Evolutionary conservation across 352 stramenopile species (phyloP).

Genomic region (Phytophthora brassicae): DNA sequence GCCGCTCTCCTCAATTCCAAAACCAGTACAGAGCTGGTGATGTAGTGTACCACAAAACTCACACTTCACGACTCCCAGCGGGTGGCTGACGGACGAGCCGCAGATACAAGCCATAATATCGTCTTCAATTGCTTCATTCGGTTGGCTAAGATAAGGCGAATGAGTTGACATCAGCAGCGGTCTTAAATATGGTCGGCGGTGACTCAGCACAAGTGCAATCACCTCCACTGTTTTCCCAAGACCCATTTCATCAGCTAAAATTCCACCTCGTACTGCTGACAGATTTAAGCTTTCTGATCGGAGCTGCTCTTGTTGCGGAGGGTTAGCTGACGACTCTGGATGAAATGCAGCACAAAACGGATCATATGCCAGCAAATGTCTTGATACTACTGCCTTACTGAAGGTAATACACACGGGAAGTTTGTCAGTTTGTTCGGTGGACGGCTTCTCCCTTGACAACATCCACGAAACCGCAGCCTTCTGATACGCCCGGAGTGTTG

Average conservation of each 20-base stretch:
- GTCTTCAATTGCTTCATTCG: neutral
- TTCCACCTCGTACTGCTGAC: constrained; percentile 64
- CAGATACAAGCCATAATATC: constrained; percentile 52
- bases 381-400: constrained; percentile 1
- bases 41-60: constrained; percentile 59
- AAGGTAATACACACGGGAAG: constrained; percentile 25
- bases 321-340: neutral
- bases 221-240: constrained; percentile 88
- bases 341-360: constrained; percentile 42
- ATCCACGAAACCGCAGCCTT: constrained; percentile 96
- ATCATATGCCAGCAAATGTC: constrained; percentile 31
- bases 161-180: constrained; percentile 21
- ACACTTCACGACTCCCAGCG: constrained; percentile 51
- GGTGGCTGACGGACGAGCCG: constrained; percentile 38
- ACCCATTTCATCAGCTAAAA: constrained; percentile 94
- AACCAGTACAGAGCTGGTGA: constrained; percentile 66
- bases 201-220: constrained; percentile 53
- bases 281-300: constrained; percentile 13
- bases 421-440: constrained; percentile 9
- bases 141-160: neutral
- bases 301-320: constrained; percentile 8
- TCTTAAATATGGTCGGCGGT: constrained; percentile 39
- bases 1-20: constrained; percentile 1
- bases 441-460: constrained; percentile 82
- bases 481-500: constrained; percentile 96